These are phyloP conservation scores for Garcia nutans DNA, from an alignment of 345 rosid species.

Conservation along the genomic window DNA sequence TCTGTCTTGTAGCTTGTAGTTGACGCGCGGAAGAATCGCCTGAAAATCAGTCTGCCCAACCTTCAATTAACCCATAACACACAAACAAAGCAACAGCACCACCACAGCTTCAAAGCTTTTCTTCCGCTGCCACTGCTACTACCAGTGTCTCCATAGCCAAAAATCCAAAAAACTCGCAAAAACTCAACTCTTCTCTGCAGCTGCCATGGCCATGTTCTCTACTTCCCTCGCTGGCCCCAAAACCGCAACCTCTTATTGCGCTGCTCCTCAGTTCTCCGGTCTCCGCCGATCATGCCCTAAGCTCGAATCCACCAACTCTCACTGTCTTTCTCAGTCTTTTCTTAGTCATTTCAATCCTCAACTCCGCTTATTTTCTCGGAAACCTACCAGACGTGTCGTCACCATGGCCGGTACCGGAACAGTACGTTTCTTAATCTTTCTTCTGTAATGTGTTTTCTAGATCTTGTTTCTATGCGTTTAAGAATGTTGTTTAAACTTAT, in stretches of 20 bases:
- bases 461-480: constrained; percentile 1
- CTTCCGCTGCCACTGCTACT: not conserved
- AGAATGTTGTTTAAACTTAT: not conserved
- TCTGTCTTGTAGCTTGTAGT: not conserved
- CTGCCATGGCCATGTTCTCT: constrained; percentile 58
- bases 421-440: constrained; percentile 33
- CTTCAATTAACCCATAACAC: constrained; percentile 2
- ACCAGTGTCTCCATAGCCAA: not conserved
- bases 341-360: constrained; percentile 44
- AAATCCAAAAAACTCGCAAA: not conserved
- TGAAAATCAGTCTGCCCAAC: not conserved
- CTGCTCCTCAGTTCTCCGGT: constrained; percentile 49
- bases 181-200: not conserved
- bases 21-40: constrained; percentile 15
- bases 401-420: constrained; percentile 95
- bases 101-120: constrained; percentile 5
- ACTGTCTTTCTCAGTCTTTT: constrained; percentile 38
- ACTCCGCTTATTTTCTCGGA: constrained; percentile 53
- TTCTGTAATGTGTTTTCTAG: not conserved
- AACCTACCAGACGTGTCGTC: constrained; percentile 52
- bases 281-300: constrained; percentile 50
- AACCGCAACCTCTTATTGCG: constrained; percentile 25
- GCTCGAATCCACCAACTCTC: constrained; percentile 36
- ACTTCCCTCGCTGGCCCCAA: constrained; percentile 46
- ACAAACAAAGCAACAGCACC: constrained; percentile 2